Base-by-base conservation (phyloP, 495 filamentous ascomycete species). In the Xylona heveae region DNA sequence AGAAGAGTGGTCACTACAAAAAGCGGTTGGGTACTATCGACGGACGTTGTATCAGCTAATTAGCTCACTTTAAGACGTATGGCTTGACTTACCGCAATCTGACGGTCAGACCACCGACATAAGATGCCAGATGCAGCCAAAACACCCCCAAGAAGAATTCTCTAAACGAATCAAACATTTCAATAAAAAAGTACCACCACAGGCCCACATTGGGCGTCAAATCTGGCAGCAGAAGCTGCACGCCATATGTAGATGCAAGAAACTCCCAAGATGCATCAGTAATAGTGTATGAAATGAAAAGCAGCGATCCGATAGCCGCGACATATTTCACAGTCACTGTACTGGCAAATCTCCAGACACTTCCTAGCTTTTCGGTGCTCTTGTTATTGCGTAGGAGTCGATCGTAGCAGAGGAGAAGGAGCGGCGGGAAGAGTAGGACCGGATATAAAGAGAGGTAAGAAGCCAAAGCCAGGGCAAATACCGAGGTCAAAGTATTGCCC, bases 161-260 rank as follows among this genome's bases (percentile, higher is more conserved):
- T 15, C 88, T 71, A 62, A 97, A 97, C 3, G 82, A 85, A 52
- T 97, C 88, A 49, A 97, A 97, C 70, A 97, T 97, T 54, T 97
- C 88, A 42, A 85, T 90, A 55, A 97, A 95, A 53, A 95, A 97
- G 55, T 97, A 97, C 88, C 88, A 97, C 88, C 88, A 97, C 0
- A 97, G 62, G 1, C 88, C 88, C 24, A 90, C 73, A 40, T 95
- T 97, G 15, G 88, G 88, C 0, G 85, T 85, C 26, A 97, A 59
- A 53, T 95, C 90, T 1, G 83, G 83, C 3, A 97, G 69, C 3
- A 88, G 68, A 9, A 97, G 61, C 42, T 85, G 82, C 17, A 91
- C 77, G 34, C 84, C 81, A 47, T 97, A 97, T 1, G 85, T 92
- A 7, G 82, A 78, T 2, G 64, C 55, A 4, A 95, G 52, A 46